Evolutionary conservation across 1,139 yeast species (phyloP).

Genomic region (Hemisphaericaspora lyxosophila): DNA sequence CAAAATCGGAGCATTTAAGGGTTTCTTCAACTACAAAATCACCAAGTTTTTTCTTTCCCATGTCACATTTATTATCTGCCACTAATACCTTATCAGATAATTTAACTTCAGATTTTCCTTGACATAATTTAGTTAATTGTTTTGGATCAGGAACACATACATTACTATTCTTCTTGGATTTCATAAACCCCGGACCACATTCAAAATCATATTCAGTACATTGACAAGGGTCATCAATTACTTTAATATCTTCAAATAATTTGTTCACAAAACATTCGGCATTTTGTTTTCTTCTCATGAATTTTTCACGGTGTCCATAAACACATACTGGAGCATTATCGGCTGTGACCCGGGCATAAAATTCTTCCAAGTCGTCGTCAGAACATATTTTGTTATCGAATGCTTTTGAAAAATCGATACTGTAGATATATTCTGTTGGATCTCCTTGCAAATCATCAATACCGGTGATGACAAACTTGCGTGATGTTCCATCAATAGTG

Average conservation of each 20-base stretch:
- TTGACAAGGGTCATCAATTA: slow-evolving; percentile 58
- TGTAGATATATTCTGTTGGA: slow-evolving; percentile 25
- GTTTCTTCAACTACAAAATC: slow-evolving; percentile 28
- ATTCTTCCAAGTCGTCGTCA: slow-evolving; percentile 62
- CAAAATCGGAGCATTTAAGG: slow-evolving; percentile 35
- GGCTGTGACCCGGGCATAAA: slow-evolving; percentile 55
- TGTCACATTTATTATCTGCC: slow-evolving; percentile 50
- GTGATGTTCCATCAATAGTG: slow-evolving; percentile 74
- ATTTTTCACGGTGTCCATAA: slow-evolving; percentile 70
- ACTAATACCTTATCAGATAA: slow-evolving; percentile 41
- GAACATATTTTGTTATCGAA: slow-evolving; percentile 53
- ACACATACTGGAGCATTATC: slow-evolving; percentile 62
- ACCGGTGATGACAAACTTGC: slow-evolving; percentile 59
- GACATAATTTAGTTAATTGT: slow-evolving; percentile 30
- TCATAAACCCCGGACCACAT: slow-evolving; percentile 60
- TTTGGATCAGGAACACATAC: slow-evolving; percentile 56
- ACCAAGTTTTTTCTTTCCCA: slow-evolving; percentile 27
- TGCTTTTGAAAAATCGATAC: slow-evolving; percentile 64
- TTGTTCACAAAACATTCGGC: slow-evolving; percentile 69
- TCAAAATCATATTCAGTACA: slow-evolving; percentile 72
- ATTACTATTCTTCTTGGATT: slow-evolving; percentile 34
- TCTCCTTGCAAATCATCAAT: slow-evolving; percentile 24
- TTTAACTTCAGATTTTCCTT: slow-evolving; percentile 21
- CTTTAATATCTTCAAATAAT: slow-evolving; percentile 57
- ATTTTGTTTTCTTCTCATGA: slow-evolving; percentile 64